These are phyloP conservation scores for Scutellaria baicalensis DNA, from an alignment of 257 asterid genomes.

Conservation along the genomic window DNA sequence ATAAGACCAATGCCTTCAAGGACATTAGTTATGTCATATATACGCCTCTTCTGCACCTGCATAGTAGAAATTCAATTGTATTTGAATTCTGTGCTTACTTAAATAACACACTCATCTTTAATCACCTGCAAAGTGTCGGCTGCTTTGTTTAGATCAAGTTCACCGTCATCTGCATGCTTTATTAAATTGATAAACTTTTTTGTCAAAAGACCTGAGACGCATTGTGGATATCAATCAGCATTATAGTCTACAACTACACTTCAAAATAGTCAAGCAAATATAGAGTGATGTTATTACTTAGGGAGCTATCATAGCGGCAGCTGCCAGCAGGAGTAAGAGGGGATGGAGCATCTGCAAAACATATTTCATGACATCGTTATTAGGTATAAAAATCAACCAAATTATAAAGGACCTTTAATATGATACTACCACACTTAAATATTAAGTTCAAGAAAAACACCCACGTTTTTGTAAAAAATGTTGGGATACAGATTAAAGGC, in stretches of 20 bases:
- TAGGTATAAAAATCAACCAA: neutral
- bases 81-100: neutral
- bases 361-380: neutral
- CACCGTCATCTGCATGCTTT: constrained; percentile 70
- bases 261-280: constrained; percentile 12
- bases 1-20: constrained; percentile 97
- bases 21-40: constrained; percentile 91
- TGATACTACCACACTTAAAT: neutral
- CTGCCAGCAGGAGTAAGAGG: constrained; percentile 87
- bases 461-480: neutral
- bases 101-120: neutral
- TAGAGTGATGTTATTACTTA: constrained; percentile 43
- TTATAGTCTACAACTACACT: neutral
- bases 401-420: neutral
- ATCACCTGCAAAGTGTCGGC: constrained; percentile 68
- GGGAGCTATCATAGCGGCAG: constrained; percentile 93
- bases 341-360: constrained; percentile 68
- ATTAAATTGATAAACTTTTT: constrained; percentile 40
- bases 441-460: neutral
- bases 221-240: constrained; percentile 15
- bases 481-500: neutral
- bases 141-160: constrained; percentile 85
- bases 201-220: constrained; percentile 46
- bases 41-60: constrained; percentile 67
- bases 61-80: constrained; percentile 4